Evolutionary conservation across 75 land plant species (phyloP).

Genomic region (Adiantum capillusveneris): DNA sequence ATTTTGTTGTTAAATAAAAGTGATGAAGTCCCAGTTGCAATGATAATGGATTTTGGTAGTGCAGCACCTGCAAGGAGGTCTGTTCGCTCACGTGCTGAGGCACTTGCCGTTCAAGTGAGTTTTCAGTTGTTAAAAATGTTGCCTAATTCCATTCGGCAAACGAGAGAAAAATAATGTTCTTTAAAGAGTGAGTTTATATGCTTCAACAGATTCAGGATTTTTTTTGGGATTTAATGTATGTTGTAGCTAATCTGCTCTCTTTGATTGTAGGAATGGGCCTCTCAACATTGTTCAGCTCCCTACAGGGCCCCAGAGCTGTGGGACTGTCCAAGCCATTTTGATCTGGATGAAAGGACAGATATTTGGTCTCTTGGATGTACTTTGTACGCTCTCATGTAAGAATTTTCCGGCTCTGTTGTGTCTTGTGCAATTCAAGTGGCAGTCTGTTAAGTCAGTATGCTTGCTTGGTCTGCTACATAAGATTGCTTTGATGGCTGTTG

Average conservation of each 20-base stretch:
- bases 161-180: too few relatives aligned
- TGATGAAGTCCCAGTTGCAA: constrained; percentile 60
- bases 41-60: constrained; percentile 99
- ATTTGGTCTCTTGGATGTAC: constrained; percentile 99
- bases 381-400: constrained; percentile 91
- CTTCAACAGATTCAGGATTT: too few relatives aligned
- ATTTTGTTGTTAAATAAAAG: constrained; percentile 58
- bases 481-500: too few relatives aligned
- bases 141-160: too few relatives aligned
- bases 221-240: neutral
- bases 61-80: constrained; percentile 69
- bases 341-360: constrained; percentile 90
- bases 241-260: neutral
- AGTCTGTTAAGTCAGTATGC: too few relatives aligned
- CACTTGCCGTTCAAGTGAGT: constrained; percentile 74
- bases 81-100: constrained; percentile 76
- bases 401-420: too few relatives aligned
- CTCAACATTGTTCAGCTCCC: constrained; percentile 97
- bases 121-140: too few relatives aligned
- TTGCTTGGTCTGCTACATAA: too few relatives aligned
- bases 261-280: constrained; percentile 89
- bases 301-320: constrained; percentile 95
- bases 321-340: constrained; percentile 89
- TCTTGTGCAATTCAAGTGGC: too few relatives aligned
- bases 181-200: too few relatives aligned